Conservation (phyloP, 1,284 basidiomycete species). For the Golubevia pallescens region DNA sequence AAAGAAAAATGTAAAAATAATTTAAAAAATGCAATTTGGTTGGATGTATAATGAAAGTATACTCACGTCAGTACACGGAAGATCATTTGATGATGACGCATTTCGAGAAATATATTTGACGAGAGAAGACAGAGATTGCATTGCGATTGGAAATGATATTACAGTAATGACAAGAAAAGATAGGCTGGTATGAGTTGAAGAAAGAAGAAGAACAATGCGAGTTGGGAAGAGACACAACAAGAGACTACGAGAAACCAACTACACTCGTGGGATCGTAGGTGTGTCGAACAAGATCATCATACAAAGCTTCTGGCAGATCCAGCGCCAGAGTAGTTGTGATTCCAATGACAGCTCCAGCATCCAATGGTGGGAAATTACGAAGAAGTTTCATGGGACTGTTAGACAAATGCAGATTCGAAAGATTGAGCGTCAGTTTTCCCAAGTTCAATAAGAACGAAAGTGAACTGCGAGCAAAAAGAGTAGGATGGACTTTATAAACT, state of each 20-base stretch:
- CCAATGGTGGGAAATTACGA: slow-evolving; percentile 89
- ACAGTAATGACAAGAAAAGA: neutral
- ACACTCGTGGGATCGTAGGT: slow-evolving; percentile 12
- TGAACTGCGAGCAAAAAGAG: slow-evolving; percentile 4
- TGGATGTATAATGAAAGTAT: neutral
- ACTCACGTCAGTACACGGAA: neutral
- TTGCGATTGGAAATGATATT: neutral
- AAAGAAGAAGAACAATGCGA: neutral
- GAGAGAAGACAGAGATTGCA: neutral
- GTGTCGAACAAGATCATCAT: slow-evolving; percentile 38
- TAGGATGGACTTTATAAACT: slow-evolving; percentile 34
- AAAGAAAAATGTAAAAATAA: neutral
- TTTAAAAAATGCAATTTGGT: neutral
- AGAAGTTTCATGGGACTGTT: slow-evolving; percentile 89
- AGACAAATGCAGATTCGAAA: neutral
- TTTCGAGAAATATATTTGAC: neutral
- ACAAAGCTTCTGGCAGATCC: slow-evolving; percentile 76
- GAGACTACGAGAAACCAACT: neutral
- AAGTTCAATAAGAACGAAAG: slow-evolving; percentile 1
- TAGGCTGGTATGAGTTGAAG: neutral
- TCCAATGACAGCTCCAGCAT: slow-evolving; percentile 84
- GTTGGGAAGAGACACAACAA: neutral
- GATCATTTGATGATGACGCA: too few relatives aligned
- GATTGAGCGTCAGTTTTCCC: neutral
- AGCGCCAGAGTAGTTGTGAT: slow-evolving; percentile 90